These are phyloP conservation scores for Sphaerulina musiva DNA, from an alignment of 2,329 filamentous ascomycete species.

Conservation along the genomic window DNA sequence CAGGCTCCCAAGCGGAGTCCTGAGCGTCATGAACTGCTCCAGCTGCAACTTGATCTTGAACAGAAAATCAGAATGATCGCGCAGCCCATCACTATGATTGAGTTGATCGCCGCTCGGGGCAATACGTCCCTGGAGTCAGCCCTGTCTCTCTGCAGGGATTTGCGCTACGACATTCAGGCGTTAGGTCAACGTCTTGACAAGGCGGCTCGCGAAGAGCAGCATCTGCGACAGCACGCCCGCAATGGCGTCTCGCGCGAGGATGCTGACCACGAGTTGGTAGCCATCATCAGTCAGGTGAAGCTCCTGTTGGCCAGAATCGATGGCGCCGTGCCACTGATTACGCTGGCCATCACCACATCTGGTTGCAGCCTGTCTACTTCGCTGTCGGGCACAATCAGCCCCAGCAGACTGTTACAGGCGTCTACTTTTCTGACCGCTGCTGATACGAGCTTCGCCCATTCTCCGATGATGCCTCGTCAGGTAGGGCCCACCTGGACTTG, in stretches of 20 bases:
- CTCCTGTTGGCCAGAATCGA: slow-evolving; percentile 72
- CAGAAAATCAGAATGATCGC: slow-evolving; percentile 90
- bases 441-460: slow-evolving; percentile 71
- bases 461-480: slow-evolving; percentile 60
- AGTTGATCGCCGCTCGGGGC: slow-evolving; percentile 73
- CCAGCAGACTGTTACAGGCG: slow-evolving; percentile 82
- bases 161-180: slow-evolving; percentile 75
- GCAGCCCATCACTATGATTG: slow-evolving; percentile 85
- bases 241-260: slow-evolving; percentile 48
- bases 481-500: slow-evolving; percentile 81
- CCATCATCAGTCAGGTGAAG: slow-evolving; percentile 69
- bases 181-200: slow-evolving; percentile 69
- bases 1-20: slow-evolving; percentile 60
- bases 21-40: slow-evolving; percentile 63
- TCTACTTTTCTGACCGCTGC: slow-evolving; percentile 84
- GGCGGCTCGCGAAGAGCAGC: slow-evolving; percentile 59
- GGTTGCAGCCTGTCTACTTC: slow-evolving; percentile 78
- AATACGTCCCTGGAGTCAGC: slow-evolving; percentile 80
- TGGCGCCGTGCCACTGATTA: slow-evolving; percentile 83
- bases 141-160: slow-evolving; percentile 69
- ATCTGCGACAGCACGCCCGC: slow-evolving; percentile 39
- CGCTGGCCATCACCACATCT: slow-evolving; percentile 87
- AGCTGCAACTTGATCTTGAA: slow-evolving; percentile 67
- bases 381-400: slow-evolving; percentile 75
- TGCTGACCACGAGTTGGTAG: slow-evolving; percentile 58